Base-by-base conservation (phyloP, 441 rosid genomes). In the Erodium trifolium region DNA sequence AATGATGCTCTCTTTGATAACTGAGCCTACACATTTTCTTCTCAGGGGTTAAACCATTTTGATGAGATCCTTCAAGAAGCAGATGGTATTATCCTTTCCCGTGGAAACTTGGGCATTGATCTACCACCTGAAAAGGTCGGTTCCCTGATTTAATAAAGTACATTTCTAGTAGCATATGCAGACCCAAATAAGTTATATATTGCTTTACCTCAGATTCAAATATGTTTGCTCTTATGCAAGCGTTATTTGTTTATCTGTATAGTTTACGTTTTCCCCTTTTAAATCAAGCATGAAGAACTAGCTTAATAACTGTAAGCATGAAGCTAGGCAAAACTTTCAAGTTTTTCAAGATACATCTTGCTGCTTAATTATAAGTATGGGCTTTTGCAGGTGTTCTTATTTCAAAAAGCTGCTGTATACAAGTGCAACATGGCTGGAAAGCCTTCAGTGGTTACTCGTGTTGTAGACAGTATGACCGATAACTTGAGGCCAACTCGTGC, bases 361-460 rank as follows among this genome's bases (percentile, higher is more conserved):
- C 35, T 17, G 45, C 12, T 75, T n/a, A 68, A 47, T 34, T 31
- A 43, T 16, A 34, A 71, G 66, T 64, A 19, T 66, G 71, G 62
- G 65, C 66, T 69, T 67, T 73, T 47, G 53, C 82, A 95, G 97
- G 99, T 95, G 72, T 90, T 95, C 78, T 86, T 95, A 73, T 90
- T 92, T 78, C 99, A 95, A 70, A 95, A 92, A 71, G 94, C 98
- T 11, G 97, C 98, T 63, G 90, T 95, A 72, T 92, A 88, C 85
- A 92, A 92, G 81, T 95, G 98, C 76, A 94, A 92, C 88, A 90
- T 95, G 98, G 96, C 90, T 49, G 97, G 98, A 75, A 95, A 92
- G 80, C 97, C 97, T 69, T 96, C 98, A 0, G 98, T 95, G 37
- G 83, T 92, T 67, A 95, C 99, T 47, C 98, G 98, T 79, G 98